phyloP scores from a whole-genome alignment of 768 basidiomycete genomes.

The Mycena alexandri region DNA sequence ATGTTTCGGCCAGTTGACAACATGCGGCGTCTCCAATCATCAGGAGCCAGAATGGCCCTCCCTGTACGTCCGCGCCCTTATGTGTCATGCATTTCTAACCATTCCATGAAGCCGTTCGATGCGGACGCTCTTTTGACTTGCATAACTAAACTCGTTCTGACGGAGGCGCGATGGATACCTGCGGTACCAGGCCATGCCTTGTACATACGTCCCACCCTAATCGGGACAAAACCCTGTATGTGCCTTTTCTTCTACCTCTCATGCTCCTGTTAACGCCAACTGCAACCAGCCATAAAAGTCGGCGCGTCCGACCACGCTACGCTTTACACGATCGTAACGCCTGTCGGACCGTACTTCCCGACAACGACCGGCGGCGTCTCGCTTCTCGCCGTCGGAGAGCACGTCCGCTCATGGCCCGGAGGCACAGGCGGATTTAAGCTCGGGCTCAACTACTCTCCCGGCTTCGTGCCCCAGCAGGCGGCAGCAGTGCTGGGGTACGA shows the following conservation, averaged over 20 bases:
- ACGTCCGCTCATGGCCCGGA: conserved; percentile 63
- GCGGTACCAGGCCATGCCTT: conserved; percentile 78
- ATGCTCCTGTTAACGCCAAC: no score
- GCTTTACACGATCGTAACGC: conserved; percentile 81
- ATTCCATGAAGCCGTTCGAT: conserved; percentile 72
- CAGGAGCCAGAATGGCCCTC: conserved; percentile 77
- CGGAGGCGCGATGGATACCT: conserved; percentile 92
- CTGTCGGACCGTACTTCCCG: conserved; percentile 83
- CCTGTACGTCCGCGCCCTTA: conserved; percentile 61
- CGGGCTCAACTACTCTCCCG: conserved; percentile 74
- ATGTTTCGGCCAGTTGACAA: conserved; percentile 89
- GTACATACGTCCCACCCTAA: conserved; percentile 88
- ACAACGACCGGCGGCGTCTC: conserved; percentile 54
- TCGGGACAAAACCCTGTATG: conserved; percentile 61
- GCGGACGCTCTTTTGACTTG: conserved; percentile 74
- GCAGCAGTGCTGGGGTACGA: conserved; percentile 79
- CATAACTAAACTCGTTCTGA: conserved; percentile 77
- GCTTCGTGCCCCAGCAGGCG: conserved; percentile 70
- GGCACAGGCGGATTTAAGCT: conserved; percentile 88
- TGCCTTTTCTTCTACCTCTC: conserved; percentile 54
- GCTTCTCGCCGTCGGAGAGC: conserved; percentile 56
- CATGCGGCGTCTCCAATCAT: conserved; percentile 83
- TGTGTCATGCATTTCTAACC: neutral
- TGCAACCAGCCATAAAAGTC: conserved; percentile 64
- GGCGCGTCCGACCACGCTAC: conserved; percentile 78